Evolutionary conservation across 441 rosid species (phyloP), one percentile per base, ranked within the genome.

Genomic region (Gossypium aridum): DNA sequence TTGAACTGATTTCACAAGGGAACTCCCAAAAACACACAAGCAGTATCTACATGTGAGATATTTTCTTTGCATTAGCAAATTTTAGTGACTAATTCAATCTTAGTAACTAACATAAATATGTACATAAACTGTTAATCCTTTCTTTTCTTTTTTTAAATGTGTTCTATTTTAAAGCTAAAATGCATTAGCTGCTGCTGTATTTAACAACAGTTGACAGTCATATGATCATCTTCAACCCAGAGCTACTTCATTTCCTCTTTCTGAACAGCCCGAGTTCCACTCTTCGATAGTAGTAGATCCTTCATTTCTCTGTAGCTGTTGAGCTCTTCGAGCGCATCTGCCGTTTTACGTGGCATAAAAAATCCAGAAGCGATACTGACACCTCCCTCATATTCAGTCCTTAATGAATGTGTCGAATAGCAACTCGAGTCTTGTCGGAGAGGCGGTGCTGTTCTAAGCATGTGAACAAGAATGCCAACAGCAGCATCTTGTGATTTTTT

Each of bases 241-340:
- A 22, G 75, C 74, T 23, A 34, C 77, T 79, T 81, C 19, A 72
- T 70, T 37, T 80, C 79, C 17, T 82, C 85, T 75, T 65, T 83
- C 62, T 78, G 75, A 34, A 77, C 12, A 62, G 86, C 76, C 77
- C 60, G 85, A 66, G 85, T 87, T 82, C 88, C 90, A 64, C 97
- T 91, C 81, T 86, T 92, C 0, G 89, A 89, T 49, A 86, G 90
- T 51, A 93, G 84, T 75, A 93, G 85, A 79, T 92, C 93, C 76
- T 89, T 92, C 84, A 94, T 89, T 71, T 89, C 91, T 76, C 82
- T 78, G 82, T 89, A 91, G 80, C 92, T 89, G 87, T 76, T 86
- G 61, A 94, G 97, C 85, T 94, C 96, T 79, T 90, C 95, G 2
- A 92, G 81, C 1, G 96, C 98, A 85, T 94, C 97, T 0, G 87